Evolutionary conservation across 176 grass and related monocot species (phyloP).

Genomic region (Hordeum marinum): DNA sequence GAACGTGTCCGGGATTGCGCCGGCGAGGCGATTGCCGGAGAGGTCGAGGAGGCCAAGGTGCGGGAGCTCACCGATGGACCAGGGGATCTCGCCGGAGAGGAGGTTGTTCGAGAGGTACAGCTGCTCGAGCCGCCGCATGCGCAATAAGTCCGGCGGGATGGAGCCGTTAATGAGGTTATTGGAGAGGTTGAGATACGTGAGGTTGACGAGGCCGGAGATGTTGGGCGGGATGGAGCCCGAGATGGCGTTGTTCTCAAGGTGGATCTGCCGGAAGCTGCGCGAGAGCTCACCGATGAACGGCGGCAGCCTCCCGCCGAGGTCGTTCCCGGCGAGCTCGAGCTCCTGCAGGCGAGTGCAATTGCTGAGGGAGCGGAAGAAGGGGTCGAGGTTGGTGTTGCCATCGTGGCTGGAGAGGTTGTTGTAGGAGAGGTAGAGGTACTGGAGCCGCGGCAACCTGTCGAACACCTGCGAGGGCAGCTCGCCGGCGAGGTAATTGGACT

Average conservation of each 20-base stretch:
- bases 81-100: conserved; percentile 69
- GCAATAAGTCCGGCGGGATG: conserved; percentile 50
- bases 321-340: conserved; percentile 68
- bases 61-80: conserved; percentile 47
- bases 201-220: conserved; percentile 59
- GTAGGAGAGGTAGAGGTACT: conserved; percentile 68
- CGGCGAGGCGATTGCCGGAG: conserved; percentile 47
- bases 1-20: conserved; percentile 33
- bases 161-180: conserved; percentile 71
- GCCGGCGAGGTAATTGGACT: conserved; percentile 58
- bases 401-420: conserved; percentile 52
- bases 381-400: conserved; percentile 56
- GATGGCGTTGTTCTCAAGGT: conserved; percentile 81
- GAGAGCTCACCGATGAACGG: conserved; percentile 49
- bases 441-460: conserved; percentile 44
- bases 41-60: conserved; percentile 72
- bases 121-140: conserved; percentile 66
- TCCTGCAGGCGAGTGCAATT: conserved; percentile 69
- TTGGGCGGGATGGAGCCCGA: conserved; percentile 70
- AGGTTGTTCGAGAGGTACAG: conserved; percentile 69
- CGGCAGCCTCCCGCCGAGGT: conserved; percentile 51
- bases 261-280: conserved; percentile 46
- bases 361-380: conserved; percentile 68
- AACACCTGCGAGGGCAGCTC: conserved; percentile 58
- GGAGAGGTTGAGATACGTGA: conserved; percentile 67